Evolutionary conservation across 2,329 filamentous ascomycete species (phyloP), one percentile per base, ranked within the genome.

Genomic region (Ustilaginoidea virens): DNA sequence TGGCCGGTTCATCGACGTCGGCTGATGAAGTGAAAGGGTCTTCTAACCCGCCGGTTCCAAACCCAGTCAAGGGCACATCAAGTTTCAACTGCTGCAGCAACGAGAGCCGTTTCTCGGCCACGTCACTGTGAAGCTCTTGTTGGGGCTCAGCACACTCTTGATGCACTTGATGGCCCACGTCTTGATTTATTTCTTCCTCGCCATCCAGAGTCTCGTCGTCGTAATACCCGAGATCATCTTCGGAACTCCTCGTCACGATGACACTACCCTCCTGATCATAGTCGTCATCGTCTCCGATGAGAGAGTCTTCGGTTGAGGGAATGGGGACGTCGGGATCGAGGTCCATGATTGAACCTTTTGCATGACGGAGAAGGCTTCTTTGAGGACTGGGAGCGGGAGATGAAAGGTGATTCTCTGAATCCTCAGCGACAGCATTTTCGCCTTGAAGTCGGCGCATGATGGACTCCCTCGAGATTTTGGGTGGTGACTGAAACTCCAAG

Each of bases 271-370:
- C 66, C 23, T 66, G 63, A 15, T 60, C 60, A 22, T 65, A 55
- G 16, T 61, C 54, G 3, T 60, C 53, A 9, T 62, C 49, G 7
- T 72, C 67, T n/a, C 67, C 63, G 23, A 72, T 48, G 22, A 71
- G 58, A 2, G 66, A 69, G 39, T 74, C 74, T 52, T 94, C 87
- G 10, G 83, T 77, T 20, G 82, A 92, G 13, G 82, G 86, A 40
- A 94, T 82, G 0, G 87, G 81, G 23, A 90, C 69, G 49, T 96
- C 87, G 5, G 87, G 87, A 47, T 96, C 85, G 34, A 83, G 65
- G 18, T 24, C 27, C 16, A 32, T 21, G 11, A 23, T 22, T 4
- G 33, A 30, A 6, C 16, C 31, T 27, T 28, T 18, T 2, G 25
- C 5, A 11, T 24, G 13, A 11, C 18, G 71, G 57, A 27, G 70